These are phyloP conservation scores for Saturnispora ahearnii DNA, from an alignment of 805 yeast species.

Conservation along the genomic window DNA sequence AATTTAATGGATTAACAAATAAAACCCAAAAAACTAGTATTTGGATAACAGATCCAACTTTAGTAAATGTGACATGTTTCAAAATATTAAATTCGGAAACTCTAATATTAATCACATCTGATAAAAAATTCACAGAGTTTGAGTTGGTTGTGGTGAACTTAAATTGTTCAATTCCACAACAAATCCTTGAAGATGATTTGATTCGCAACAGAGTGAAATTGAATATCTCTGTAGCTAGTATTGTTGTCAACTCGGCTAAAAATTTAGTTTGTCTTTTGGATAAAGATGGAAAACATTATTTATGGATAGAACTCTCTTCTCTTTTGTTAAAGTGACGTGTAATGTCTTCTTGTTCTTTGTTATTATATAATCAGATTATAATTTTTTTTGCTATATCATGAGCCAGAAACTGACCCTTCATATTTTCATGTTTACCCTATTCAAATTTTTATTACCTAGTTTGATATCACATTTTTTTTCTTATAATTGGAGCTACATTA, in stretches of 20 bases:
- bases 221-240: background rate
- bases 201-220: background rate
- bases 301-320: background rate
- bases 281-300: background rate
- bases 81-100: background rate
- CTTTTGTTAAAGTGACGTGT: background rate
- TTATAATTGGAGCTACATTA: background rate
- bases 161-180: background rate
- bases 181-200: background rate
- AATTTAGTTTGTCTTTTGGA: background rate
- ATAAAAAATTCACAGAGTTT: background rate
- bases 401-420: background rate
- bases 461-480: background rate
- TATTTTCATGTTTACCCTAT: background rate
- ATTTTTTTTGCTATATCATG: background rate
- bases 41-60: background rate
- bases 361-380: background rate
- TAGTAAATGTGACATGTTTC: background rate
- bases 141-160: background rate
- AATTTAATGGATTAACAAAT: background rate
- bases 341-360: background rate
- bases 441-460: background rate
- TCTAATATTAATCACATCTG: background rate
- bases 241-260: background rate
- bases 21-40: background rate